These are phyloP conservation scores for Torrubiellomyces zombiae DNA, from an alignment of 2,329 filamentous ascomycete species.

Conservation along the genomic window DNA sequence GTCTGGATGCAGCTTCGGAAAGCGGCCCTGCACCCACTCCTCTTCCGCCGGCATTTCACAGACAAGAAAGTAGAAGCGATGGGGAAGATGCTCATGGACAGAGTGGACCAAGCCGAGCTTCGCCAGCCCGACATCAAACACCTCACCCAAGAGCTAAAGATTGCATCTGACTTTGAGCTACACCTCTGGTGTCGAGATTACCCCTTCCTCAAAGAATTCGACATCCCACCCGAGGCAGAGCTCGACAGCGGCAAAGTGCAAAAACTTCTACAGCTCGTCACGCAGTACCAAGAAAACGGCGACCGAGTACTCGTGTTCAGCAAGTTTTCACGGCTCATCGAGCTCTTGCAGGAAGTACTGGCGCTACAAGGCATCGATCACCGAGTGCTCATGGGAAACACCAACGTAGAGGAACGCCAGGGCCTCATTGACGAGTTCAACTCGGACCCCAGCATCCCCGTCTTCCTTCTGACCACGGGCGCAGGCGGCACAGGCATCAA, in stretches of 20 bases:
- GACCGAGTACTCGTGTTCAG: conserved; percentile 85
- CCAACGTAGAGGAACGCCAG: conserved; percentile 69
- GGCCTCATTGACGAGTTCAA: conserved; percentile 80
- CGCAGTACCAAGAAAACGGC: conserved; percentile 57
- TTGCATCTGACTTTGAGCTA: conserved; percentile 47
- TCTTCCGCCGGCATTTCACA: conserved; percentile 69
- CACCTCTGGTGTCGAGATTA: conserved; percentile 49
- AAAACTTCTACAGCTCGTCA: conserved; percentile 59
- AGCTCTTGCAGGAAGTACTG: conserved; percentile 74
- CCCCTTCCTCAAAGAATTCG: conserved; percentile 33
- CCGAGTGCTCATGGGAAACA: conserved; percentile 74
- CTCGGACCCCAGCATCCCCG: conserved; percentile 56
- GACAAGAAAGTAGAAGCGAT: conserved; percentile 63
- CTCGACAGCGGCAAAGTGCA: conserved; percentile 67
- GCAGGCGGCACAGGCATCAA: conserved; percentile 97
- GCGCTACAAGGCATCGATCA: conserved; percentile 56
- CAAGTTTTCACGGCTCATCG: conserved; percentile 81
- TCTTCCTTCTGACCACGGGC: conserved; percentile 85
- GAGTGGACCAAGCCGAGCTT: conserved; percentile 39
- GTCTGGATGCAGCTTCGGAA: conserved; percentile 84
- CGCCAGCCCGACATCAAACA: conserved; percentile 34
- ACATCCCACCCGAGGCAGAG: conserved; percentile 35
- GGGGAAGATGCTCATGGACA: conserved; percentile 57
- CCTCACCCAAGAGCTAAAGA: conserved; percentile 37
- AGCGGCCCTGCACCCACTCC: conserved; percentile 76